phyloP scores from a whole-genome alignment of 1,139 yeast species.

The Kodamaea alishanica region DNA sequence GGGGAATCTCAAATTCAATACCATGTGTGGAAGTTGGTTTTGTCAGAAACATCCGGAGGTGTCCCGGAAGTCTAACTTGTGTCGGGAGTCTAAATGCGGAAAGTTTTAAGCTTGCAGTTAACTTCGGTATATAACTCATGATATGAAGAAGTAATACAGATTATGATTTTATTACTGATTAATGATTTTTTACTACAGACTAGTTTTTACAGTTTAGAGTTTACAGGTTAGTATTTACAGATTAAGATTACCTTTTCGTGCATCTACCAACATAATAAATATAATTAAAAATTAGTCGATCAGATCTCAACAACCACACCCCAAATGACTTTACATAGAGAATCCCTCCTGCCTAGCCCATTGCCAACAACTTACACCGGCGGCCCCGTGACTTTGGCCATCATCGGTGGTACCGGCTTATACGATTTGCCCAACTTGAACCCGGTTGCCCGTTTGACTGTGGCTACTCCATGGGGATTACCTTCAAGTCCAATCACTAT shows the following conservation, averaged over 20 bases:
- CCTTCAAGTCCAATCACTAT: conserved; percentile 94
- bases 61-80: no score
- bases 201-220: no score
- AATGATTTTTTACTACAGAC: no score
- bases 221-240: no score
- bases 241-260: neutral
- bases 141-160: no score
- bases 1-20: conserved; percentile 6
- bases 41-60: no score
- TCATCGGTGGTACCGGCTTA: conserved; percentile 98
- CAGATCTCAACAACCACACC: neutral
- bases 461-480: conserved; percentile 94
- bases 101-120: no score
- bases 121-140: no score
- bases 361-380: conserved; percentile 39
- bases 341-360: conserved; percentile 19
- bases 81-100: no score
- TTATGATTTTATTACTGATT: no score
- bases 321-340: conserved; percentile 39
- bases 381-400: conserved; percentile 63
- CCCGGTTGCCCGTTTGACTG: conserved; percentile 78
- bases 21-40: no score
- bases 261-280: conserved; percentile 1
- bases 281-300: neutral
- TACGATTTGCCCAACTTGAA: conserved; percentile 78